Conservation (phyloP, 2,329 filamentous ascomycete genomes). For the Emergomyces africanus region DNA sequence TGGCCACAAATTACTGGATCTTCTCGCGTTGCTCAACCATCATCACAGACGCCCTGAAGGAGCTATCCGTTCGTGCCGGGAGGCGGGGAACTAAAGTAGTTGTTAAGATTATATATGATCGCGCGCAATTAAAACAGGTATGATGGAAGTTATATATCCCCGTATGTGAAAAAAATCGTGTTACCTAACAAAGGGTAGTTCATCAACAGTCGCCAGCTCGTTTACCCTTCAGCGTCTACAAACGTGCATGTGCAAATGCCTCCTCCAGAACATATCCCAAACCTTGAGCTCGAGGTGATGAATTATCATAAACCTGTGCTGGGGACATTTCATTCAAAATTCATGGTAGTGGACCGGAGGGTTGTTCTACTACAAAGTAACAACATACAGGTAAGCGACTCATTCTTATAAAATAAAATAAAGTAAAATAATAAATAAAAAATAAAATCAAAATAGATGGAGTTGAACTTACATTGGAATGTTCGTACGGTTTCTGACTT, state of each 20-base stretch:
- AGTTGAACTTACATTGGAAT: background rate
- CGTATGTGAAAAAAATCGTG: background rate
- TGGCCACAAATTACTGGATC: conserved; percentile 68
- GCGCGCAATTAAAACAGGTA: conserved; percentile 51
- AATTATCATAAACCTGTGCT: conserved; percentile 59
- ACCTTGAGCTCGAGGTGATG: conserved; percentile 58
- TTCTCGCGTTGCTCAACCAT: conserved; percentile 54
- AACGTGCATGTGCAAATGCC: conserved; percentile 49
- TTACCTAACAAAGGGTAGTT: conserved; percentile 20
- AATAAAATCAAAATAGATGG: background rate
- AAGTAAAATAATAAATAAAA: no score
- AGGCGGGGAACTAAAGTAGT: conserved; percentile 45
- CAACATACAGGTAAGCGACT: conserved; percentile 46
- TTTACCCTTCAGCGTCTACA: conserved; percentile 46
- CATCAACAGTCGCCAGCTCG: conserved; percentile 50
- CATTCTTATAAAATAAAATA: no score
- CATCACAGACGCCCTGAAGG: conserved; percentile 54
- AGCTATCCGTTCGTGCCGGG: conserved; percentile 54
- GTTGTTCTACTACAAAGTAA: conserved; percentile 63
- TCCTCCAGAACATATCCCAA: conserved; percentile 50
- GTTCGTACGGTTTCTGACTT: background rate
- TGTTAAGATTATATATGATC: conserved; percentile 65
- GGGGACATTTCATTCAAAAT: conserved; percentile 68
- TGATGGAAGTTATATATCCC: conserved; percentile 1
- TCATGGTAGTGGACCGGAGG: conserved; percentile 61